Evolutionary conservation across 2,329 filamentous ascomycete genomes (phyloP), one percentile per base, ranked within the genome.

Genomic region (Fusarium xylarioides): DNA sequence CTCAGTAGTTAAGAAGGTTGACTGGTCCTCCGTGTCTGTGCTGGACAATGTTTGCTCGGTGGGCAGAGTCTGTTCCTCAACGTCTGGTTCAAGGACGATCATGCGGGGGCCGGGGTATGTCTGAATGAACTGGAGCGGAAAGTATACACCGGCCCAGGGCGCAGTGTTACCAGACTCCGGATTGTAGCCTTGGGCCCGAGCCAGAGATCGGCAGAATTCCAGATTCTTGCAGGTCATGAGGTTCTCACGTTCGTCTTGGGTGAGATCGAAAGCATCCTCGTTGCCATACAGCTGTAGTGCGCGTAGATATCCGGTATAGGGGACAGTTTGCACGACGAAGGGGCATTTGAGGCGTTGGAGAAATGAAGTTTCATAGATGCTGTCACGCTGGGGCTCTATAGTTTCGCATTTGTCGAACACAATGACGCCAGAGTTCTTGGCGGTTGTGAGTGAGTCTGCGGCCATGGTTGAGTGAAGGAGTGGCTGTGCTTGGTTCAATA

Each of bases 241-340:
- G 10, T 49, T 49, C 5, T 16, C 26, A 26, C 37, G 40, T 26
- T 60, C 30, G 7, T 30, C 10, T 14, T 15, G 14, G n/a, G 37
- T 23, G 14, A 63, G 37, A 23, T 42, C 28, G 56, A 69, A 46
- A 23, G 63, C 43, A 18, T 38, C 30, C 40, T 68, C 66, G n/a
- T 63, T 69, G n/a, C 56, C 66, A 19, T 68, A 68, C 5, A 68
- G 66, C 28, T 69, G 63, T 11, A 68, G 23, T 12, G 66, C 66
- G 12, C 66, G 63, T 23, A 56, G 11, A 43, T 69, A 68, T 26
- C 63, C 63, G 11, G 35, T 55, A n/a, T 63, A 69, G n/a, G 57
- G 59, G n/a, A 66, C 54, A 37, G 49, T 66, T 34, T 56, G 26
- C 26, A 43, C 30, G n/a, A 43, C 42, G 30, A 35, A 11, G 16